phyloP scores from a whole-genome alignment of 73 alveolate genomes.

The Tetrahymena borealis region DNA sequence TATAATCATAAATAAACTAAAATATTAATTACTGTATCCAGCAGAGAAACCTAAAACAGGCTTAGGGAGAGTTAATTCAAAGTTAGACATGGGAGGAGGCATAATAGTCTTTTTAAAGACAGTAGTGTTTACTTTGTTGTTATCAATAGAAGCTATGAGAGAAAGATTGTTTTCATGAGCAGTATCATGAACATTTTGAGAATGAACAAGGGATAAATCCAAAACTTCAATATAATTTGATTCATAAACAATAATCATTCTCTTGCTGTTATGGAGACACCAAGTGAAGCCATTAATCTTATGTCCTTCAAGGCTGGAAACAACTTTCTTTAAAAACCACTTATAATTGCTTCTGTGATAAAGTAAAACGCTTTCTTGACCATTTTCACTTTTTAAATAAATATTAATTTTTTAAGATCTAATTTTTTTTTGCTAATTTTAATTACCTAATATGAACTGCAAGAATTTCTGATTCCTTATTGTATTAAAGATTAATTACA shows the following conservation, averaged over 20 bases:
- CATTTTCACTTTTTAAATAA: background rate
- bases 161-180: conserved; percentile 11
- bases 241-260: background rate
- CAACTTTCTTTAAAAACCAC: conserved; percentile 60
- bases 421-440: background rate
- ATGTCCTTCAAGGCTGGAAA: conserved; percentile 4
- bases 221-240: background rate
- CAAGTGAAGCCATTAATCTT: background rate
- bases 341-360: conserved; percentile 63
- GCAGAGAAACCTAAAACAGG: background rate
- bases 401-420: background rate
- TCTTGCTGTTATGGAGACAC: background rate
- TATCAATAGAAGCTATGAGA: background rate
- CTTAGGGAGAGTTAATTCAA: conserved; percentile 3
- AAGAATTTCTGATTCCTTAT: conserved; percentile 36
- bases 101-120: conserved; percentile 29
- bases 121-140: conserved; percentile 4
- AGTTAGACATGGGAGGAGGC: conserved; percentile 51
- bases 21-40: background rate
- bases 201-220: background rate
- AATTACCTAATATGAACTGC: conserved; percentile 12
- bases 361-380: conserved; percentile 10
- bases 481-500: conserved; percentile 8
- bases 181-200: background rate
- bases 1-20: background rate